Evolutionary conservation across 2,329 filamentous ascomycete species (phyloP).

Genomic region (Orbilia javanica): DNA sequence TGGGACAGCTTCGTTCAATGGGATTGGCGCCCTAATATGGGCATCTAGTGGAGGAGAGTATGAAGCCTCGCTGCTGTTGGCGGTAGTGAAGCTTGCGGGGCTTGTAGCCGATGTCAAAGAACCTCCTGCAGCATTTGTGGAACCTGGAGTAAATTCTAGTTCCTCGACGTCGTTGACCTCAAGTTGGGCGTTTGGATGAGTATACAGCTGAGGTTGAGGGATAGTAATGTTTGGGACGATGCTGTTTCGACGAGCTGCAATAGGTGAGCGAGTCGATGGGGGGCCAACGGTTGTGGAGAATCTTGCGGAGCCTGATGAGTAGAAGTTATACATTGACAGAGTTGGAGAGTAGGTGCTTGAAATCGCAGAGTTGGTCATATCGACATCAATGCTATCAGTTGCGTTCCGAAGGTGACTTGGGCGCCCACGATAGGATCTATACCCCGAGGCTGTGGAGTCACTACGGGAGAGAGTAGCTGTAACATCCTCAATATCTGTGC

Average conservation of each 20-base stretch:
- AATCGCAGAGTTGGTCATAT: constrained; percentile 5
- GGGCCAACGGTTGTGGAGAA: constrained; percentile 45
- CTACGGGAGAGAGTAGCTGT: constrained; percentile 33
- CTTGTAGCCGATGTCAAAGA: constrained; percentile 47
- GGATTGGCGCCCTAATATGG: constrained; percentile 26
- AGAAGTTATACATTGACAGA: constrained; percentile 56
- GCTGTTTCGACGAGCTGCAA: constrained; percentile 47
- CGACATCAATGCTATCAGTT: constrained; percentile 9
- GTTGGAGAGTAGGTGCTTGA: constrained; percentile 44
- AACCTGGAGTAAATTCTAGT: not conserved
- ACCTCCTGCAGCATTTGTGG: not conserved
- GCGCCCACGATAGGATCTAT: not conserved
- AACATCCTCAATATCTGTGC: constrained; percentile 52
- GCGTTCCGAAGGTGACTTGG: constrained; percentile 22
- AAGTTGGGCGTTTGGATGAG: constrained; percentile 46
- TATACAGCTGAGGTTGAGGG: constrained; percentile 50
- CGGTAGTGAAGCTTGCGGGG: constrained; percentile 52
- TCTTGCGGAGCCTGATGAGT: constrained; percentile 27
- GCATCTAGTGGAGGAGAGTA: constrained; percentile 24
- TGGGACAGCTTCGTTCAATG: constrained; percentile 27
- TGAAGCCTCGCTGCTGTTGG: constrained; percentile 38
- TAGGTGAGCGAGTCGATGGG: constrained; percentile 35
- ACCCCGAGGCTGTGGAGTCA: constrained; percentile 28
- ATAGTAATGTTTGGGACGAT: constrained; percentile 46
- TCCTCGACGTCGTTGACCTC: constrained; percentile 24